Evolutionary conservation across 768 basidiomycete species (phyloP).

Genomic region (Pleurotus tuber-regium): DNA sequence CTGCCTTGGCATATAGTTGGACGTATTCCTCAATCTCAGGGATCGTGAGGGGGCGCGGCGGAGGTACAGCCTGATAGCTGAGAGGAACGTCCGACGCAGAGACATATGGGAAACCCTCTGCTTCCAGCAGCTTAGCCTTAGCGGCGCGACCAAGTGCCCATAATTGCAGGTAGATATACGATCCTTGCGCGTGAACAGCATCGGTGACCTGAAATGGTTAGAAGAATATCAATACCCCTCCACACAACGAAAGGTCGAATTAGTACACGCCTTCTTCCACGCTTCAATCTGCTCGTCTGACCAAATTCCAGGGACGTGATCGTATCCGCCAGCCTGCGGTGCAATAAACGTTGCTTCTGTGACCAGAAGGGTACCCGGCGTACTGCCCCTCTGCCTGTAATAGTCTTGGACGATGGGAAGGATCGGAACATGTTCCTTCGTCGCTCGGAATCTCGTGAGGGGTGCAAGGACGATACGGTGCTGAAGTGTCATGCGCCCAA

Average conservation of each 20-base stretch:
- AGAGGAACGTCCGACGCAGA: conserved; percentile 23
- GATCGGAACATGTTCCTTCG: conserved; percentile 27
- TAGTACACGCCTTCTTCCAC: conserved; percentile 39
- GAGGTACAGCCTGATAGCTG: conserved; percentile 11
- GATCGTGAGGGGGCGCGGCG: conserved; percentile 40
- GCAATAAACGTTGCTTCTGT: conserved; percentile 37
- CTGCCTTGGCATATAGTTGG: conserved; percentile 47
- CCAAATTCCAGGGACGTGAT: conserved; percentile 39
- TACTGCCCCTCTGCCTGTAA: conserved; percentile 23
- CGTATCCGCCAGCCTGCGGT: conserved; percentile 27
- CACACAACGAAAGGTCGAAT: not conserved
- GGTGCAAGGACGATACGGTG: conserved; percentile 51
- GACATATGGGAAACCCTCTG: conserved; percentile 27
- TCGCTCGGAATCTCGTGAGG: conserved; percentile 39
- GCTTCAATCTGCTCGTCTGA: conserved; percentile 39
- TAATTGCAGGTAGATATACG: conserved; percentile 42
- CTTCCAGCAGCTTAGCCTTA: conserved; percentile 18
- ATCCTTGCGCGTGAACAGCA: conserved; percentile 29
- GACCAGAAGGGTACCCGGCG: conserved; percentile 33
- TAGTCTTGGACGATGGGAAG: conserved; percentile 25
- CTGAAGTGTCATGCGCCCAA: conserved; percentile 32
- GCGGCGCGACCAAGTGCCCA: conserved; percentile 40
- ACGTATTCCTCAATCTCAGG: conserved; percentile 50
- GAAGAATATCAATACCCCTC: not conserved
- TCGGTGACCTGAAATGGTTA: not conserved